Evolutionary conservation across 257 asterid species (phyloP).

Genomic region (Oldenlandia corymbosa): DNA sequence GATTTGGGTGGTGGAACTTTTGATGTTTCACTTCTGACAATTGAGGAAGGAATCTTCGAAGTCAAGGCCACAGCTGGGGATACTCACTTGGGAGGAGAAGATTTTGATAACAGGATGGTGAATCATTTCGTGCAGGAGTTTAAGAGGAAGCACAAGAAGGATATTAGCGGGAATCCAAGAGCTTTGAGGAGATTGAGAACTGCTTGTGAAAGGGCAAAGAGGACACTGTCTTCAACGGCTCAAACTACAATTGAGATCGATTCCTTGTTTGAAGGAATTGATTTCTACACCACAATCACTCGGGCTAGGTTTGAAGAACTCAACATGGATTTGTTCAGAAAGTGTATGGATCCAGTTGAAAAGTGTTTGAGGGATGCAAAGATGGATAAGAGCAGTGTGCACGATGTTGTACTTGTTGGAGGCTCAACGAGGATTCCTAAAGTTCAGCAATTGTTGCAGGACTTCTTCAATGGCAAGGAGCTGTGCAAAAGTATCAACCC

Average conservation of each 20-base stretch:
- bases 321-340: slow-evolving; percentile 34
- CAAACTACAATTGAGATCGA: slow-evolving; percentile 27
- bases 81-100: slow-evolving; percentile 33
- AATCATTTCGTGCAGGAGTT: slow-evolving; percentile 21
- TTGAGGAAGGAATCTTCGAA: slow-evolving; percentile 32
- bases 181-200: slow-evolving; percentile 23
- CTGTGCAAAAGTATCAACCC: slow-evolving; percentile 71
- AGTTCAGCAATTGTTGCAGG: slow-evolving; percentile 40
- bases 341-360: slow-evolving; percentile 35
- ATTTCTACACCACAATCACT: slow-evolving; percentile 18
- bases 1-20: slow-evolving; percentile 33
- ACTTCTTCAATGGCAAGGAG: slow-evolving; percentile 59
- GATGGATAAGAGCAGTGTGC: slow-evolving; percentile 24
- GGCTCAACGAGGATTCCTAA: slow-evolving; percentile 32
- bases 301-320: slow-evolving; percentile 28
- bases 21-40: slow-evolving; percentile 24
- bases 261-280: slow-evolving; percentile 13
- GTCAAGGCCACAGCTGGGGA: slow-evolving; percentile 32
- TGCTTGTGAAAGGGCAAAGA: slow-evolving; percentile 29
- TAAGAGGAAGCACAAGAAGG: slow-evolving; percentile 22
- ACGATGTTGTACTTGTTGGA: slow-evolving; percentile 35
- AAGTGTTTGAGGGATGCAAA: slow-evolving; percentile 30
- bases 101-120: slow-evolving; percentile 31
- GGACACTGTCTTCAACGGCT: slow-evolving; percentile 28
- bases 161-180: slow-evolving; percentile 21